A percentile compares a stretch with the other conserved stretches of the same genome.
These are phyloP conservation scores for Orbilia blumenaviensis DNA, from an alignment of 2,329 filamentous ascomycete species.

Conservation along the genomic window DNA sequence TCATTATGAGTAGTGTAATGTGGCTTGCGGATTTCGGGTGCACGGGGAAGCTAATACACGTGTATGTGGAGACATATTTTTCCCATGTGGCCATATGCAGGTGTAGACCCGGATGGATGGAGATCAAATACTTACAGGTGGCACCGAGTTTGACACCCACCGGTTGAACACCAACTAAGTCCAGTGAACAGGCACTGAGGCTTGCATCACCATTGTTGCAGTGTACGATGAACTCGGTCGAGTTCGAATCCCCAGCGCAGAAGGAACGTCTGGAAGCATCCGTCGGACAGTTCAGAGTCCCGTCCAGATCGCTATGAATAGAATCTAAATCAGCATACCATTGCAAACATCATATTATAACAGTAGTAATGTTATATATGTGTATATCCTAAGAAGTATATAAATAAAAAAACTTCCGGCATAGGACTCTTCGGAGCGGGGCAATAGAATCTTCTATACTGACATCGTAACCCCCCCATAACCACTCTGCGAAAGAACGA, in stretches of 20 bases:
- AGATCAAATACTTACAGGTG: constrained; percentile 35
- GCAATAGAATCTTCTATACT: constrained; percentile 14
- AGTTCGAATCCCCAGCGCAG: constrained; percentile 48
- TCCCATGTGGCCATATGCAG: neutral
- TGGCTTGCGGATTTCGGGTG: no score
- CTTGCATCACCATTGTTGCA: constrained; percentile 26
- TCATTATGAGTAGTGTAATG: no score
- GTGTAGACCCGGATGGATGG: neutral
- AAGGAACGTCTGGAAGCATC: constrained; percentile 5
- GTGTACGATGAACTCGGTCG: constrained; percentile 45
- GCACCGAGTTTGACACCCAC: constrained; percentile 34
- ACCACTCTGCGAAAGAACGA: constrained; percentile 7
- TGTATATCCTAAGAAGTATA: no score
- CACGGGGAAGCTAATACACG: no score
- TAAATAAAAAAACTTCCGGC: neutral
- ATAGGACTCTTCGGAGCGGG: neutral
- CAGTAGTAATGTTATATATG: no score
- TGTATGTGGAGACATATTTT: no score
- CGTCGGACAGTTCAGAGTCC: constrained; percentile 38
- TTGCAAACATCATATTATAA: neutral
- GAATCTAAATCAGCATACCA: neutral
- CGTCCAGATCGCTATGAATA: constrained; percentile 38
- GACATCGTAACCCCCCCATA: constrained; percentile 46
- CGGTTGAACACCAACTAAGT: constrained; percentile 18
- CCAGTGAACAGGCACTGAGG: constrained; percentile 31